phyloP scores from a whole-genome alignment of 805 yeast genomes.

The Yarrowia alimentaria region DNA sequence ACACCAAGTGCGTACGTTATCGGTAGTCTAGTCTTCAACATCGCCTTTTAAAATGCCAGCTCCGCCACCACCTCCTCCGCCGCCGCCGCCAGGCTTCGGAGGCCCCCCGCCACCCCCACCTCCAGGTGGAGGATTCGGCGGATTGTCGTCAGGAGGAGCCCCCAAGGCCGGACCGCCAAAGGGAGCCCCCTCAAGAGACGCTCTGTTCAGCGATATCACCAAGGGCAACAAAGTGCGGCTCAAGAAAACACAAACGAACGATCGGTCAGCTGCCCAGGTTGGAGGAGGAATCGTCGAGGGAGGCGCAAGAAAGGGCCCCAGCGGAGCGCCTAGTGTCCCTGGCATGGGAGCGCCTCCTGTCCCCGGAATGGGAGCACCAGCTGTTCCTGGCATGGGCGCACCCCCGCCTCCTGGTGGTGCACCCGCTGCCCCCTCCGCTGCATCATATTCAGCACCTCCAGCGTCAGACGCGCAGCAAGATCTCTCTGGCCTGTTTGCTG shows the following conservation, averaged over 20 bases:
- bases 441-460: no score
- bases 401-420: constrained; percentile 31
- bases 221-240: constrained; percentile 53
- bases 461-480: constrained; percentile 41
- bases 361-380: constrained; percentile 39
- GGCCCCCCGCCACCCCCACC: constrained; percentile 42
- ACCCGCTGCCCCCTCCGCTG: constrained; percentile 37
- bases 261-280: constrained; percentile 61
- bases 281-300: constrained; percentile 39
- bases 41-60: constrained; percentile 50
- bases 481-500: constrained; percentile 56
- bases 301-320: constrained; percentile 34
- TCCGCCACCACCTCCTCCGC: constrained; percentile 58
- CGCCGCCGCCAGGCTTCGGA: constrained; percentile 43
- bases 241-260: constrained; percentile 63
- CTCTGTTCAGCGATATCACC: constrained; percentile 75
- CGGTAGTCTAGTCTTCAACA: no score
- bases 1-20: no score
- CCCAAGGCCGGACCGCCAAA: constrained; percentile 35
- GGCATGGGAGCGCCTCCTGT: constrained; percentile 32
- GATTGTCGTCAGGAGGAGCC: constrained; percentile 32
- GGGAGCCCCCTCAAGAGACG: constrained; percentile 40
- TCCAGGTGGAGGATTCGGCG: constrained; percentile 38
- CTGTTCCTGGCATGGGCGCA: constrained; percentile 32
- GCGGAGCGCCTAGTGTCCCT: constrained; percentile 34